These are phyloP conservation scores for Ustilago bromivora DNA, from an alignment of 1,284 basidiomycete species.

Conservation along the genomic window DNA sequence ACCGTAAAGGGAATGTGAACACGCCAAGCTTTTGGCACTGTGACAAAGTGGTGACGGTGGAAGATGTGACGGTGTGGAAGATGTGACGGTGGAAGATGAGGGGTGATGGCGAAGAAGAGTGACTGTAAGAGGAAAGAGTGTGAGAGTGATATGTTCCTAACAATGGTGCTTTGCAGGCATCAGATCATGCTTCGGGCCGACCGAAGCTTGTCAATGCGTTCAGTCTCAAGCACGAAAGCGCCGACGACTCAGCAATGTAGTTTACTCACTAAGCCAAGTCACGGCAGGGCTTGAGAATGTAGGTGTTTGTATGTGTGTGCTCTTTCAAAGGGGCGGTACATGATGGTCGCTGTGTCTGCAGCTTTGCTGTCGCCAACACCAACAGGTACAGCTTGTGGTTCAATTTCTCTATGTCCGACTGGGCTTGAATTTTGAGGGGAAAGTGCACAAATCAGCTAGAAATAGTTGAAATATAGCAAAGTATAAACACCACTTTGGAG, in stretches of 20 bases:
- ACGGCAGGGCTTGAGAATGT: background rate
- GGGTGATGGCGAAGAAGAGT: background rate
- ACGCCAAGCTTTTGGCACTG: background rate
- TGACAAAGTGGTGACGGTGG: background rate
- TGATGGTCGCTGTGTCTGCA: background rate
- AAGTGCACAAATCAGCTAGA: constrained; percentile 6
- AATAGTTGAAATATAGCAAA: too few species aligned
- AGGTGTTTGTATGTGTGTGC: constrained; percentile 1
- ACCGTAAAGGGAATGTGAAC: constrained; percentile 7
- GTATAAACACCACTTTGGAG: too few species aligned
- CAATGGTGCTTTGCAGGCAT: too few species aligned
- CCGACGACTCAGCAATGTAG: background rate
- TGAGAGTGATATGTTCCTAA: background rate
- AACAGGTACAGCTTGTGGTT: background rate
- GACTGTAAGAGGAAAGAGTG: constrained; percentile 6
- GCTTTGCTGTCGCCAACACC: background rate
- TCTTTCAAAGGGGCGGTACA: background rate
- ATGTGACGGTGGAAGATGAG: background rate
- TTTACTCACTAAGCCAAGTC: background rate
- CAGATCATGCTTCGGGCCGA: too few species aligned
- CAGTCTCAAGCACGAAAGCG: too few species aligned
- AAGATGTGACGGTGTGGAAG: background rate
- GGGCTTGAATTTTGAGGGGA: constrained; percentile 6
- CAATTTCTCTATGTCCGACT: background rate
- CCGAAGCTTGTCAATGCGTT: too few species aligned